A percentile compares a stretch with the other conserved stretches of the same genome.
Conservation (phyloP, 345 rosid species). For the Lepidium aucheri region DNA sequence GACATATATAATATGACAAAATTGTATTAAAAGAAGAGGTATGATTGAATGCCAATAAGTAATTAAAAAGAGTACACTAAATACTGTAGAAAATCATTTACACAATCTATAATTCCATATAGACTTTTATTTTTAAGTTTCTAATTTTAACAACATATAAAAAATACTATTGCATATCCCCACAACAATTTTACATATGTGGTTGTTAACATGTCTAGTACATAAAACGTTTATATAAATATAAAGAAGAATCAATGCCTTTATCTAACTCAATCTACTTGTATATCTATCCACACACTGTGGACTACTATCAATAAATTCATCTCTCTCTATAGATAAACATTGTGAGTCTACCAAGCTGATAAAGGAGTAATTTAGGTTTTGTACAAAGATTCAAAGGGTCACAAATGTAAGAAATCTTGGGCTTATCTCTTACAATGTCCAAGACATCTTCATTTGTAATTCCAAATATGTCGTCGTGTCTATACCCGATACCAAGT, state of each 20-base stretch:
- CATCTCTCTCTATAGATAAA: background rate
- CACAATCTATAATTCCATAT: background rate
- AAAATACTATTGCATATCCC: background rate
- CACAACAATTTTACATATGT: background rate
- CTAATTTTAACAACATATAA: background rate
- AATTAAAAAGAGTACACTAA: background rate
- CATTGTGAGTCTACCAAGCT: background rate
- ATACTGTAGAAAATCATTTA: background rate
- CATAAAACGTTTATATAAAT: background rate
- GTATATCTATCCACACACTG: background rate
- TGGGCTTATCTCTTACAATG: too few species aligned
- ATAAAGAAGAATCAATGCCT: conserved; percentile 6
- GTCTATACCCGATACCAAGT: too few species aligned
- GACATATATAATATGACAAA: conserved; percentile 25
- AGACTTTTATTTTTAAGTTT: background rate
- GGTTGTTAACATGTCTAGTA: conserved; percentile 22
- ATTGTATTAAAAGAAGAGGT: conserved; percentile 6
- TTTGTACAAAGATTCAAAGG: too few species aligned
- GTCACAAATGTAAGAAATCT: too few species aligned
- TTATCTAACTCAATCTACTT: conserved; percentile 16
- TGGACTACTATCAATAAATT: conserved; percentile 6
- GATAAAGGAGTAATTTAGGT: too few species aligned
- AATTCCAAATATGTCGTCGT: too few species aligned
- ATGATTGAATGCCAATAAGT: conserved; percentile 13
- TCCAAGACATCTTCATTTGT: too few species aligned